A percentile compares a stretch with the other conserved stretches of the same genome.
Conservation (phyloP, 495 filamentous ascomycete genomes). For the Podospora pseudoanserina region DNA sequence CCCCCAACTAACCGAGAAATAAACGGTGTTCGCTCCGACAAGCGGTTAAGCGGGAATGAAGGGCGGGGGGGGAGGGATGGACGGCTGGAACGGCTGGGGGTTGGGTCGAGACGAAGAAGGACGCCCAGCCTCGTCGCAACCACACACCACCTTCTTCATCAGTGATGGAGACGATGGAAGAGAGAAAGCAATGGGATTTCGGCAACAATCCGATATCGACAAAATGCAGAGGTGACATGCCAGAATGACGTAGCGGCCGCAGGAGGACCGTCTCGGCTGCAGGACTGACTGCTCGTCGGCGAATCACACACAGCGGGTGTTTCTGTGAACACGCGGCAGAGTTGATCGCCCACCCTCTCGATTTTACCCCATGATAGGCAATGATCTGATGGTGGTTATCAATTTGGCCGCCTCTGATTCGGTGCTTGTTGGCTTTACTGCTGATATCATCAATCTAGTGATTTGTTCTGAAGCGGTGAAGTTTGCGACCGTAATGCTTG, state of each 20-base stretch:
- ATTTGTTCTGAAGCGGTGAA: background rate
- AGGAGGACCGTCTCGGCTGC: background rate
- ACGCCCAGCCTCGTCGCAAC: background rate
- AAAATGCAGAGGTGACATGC: background rate
- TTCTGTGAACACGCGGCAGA: constrained; percentile 6
- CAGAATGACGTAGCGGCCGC: background rate
- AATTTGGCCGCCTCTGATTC: background rate
- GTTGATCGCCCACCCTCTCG: background rate
- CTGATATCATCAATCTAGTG: background rate
- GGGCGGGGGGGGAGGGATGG: too few relatives aligned
- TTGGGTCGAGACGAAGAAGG: background rate
- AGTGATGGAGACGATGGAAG: background rate
- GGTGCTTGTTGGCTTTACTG: background rate
- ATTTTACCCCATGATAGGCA: background rate
- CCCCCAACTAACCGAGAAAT: background rate
- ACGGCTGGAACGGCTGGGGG: too few relatives aligned
- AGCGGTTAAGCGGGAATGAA: background rate
- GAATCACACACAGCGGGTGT: constrained; percentile 1
- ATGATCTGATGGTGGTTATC: constrained; percentile 5
- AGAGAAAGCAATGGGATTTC: background rate
- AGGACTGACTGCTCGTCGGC: background rate
- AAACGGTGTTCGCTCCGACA: background rate
- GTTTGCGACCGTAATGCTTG: background rate
- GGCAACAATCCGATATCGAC: background rate
- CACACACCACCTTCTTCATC: background rate